These are phyloP conservation scores for Erigeron philadelphicus DNA, from an alignment of 140 eudicot genomes.

Conservation along the genomic window DNA sequence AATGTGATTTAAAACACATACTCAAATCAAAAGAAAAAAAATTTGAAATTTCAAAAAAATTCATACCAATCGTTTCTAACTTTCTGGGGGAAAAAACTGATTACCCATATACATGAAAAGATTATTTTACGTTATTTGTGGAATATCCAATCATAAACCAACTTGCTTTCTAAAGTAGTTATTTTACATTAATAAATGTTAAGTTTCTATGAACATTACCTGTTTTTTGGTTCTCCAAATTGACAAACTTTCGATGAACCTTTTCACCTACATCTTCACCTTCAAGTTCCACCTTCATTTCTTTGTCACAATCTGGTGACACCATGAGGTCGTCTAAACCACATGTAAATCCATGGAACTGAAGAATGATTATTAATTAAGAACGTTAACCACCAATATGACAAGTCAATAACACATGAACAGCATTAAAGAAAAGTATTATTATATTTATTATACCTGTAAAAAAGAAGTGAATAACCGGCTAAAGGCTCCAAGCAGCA, in stretches of 20 bases:
- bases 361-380: slow-evolving; percentile 22
- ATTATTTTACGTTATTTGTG: not conserved
- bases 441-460: slow-evolving; percentile 44
- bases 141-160: not conserved
- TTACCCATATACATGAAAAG: not conserved
- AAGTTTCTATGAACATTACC: slow-evolving; percentile 33
- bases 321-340: slow-evolving; percentile 86
- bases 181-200: not conserved
- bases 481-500: slow-evolving; percentile 81
- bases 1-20: slow-evolving; percentile 11
- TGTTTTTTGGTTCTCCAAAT: slow-evolving; percentile 52
- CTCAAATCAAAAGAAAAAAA: not conserved
- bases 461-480: slow-evolving; percentile 66
- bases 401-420: slow-evolving; percentile 4
- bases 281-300: slow-evolving; percentile 72
- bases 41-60: not conserved
- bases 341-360: slow-evolving; percentile 94
- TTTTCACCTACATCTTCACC: slow-evolving; percentile 86
- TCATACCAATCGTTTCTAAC: not conserved
- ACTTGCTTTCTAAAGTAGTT: not conserved
- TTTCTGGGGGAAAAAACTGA: not conserved
- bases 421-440: not conserved
- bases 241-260: slow-evolving; percentile 85
- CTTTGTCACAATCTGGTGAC: slow-evolving; percentile 54
- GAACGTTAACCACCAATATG: not conserved